A percentile compares a stretch with the other conserved stretches of the same genome.
Evolutionary conservation across 2,329 filamentous ascomycete genomes (phyloP).

Genomic region (Aspergillus bombycis): DNA sequence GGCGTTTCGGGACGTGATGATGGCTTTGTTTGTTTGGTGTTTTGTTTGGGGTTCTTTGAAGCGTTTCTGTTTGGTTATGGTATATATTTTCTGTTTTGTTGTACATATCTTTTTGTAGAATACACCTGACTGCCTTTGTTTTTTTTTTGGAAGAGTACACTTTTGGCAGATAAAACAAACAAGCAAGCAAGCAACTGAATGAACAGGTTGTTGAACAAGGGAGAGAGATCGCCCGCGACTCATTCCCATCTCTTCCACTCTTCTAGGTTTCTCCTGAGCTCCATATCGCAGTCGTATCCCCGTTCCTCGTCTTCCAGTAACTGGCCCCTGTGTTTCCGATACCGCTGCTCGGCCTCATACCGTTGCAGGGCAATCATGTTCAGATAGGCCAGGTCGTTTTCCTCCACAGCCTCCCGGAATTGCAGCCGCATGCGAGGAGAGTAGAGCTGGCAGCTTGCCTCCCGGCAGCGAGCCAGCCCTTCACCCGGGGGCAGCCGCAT

Average conservation of each 20-base stretch:
- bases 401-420: slow-evolving; percentile 68
- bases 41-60: neutral
- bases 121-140: slow-evolving; percentile 5
- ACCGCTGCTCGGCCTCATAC: slow-evolving; percentile 61
- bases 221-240: slow-evolving; percentile 6
- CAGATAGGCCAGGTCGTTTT: slow-evolving; percentile 69
- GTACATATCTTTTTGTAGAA: slow-evolving; percentile 14
- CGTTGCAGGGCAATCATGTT: slow-evolving; percentile 63
- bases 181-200: slow-evolving; percentile 2
- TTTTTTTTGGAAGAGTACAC: slow-evolving; percentile 7
- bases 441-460: slow-evolving; percentile 74
- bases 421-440: slow-evolving; percentile 75
- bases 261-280: slow-evolving; percentile 53
- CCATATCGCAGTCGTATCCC: slow-evolving; percentile 55
- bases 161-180: neutral
- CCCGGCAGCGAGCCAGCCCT: slow-evolving; percentile 36
- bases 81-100: neutral
- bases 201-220: slow-evolving; percentile 7
- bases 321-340: slow-evolving; percentile 59
- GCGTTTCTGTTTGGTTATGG: neutral
- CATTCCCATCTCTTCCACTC: slow-evolving; percentile 59
- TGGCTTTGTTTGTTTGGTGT: too few species aligned
- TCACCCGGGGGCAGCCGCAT: slow-evolving; percentile 61
- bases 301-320: slow-evolving; percentile 61
- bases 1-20: slow-evolving; percentile 5